Evolutionary conservation across 1,284 basidiomycete species (phyloP), one percentile per base, ranked within the genome.

Genomic region (Clitocybe nebularis): DNA sequence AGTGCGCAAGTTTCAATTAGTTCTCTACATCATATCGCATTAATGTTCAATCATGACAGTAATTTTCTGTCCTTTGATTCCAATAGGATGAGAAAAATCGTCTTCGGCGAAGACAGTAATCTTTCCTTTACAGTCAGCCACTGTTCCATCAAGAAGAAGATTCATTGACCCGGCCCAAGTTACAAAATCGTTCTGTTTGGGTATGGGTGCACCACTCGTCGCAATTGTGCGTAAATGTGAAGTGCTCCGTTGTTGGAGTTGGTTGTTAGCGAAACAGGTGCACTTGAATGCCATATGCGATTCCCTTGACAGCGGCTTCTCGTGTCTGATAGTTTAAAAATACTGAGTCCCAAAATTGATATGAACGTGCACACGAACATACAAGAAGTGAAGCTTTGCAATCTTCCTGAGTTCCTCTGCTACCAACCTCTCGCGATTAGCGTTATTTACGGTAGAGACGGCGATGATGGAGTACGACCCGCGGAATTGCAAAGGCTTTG

Each of bases 51-150:
- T 39, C 7, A 10, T 42, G 13, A 57, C 38, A 1, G 40, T 42
- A 13, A 57, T 47, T 37, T 45, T 54, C 25, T 57, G 55, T 7
- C 55, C 54, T 16, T 32, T 9, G 8, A 57, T 48, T 7, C 47
- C 49, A 7, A 52, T 10, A 11, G 43, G 40, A 49, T 57, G 52
- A 21, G 54, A 54, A 6, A 14, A 21, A 39, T 55, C 54, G 14
- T 44, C 29, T 24, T 52, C 28, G 4, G 44, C 51, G 8, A 23
- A 23, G 17, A 57, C 32, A 3, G 21, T 29, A 4, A 57, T 24
- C 16, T 20, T 45, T 8, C 55, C 55, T 7, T 37, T 32, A 41
- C 55, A 57, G 19, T 25, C 17, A 34, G 32, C 5, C 20, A 4
- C 16, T 11, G 37, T 19, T 14, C 28, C 5, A 19, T 21, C 19